Conservation (phyloP, 2,329 filamentous ascomycete species). For the Podosphaera xanthii region DNA sequence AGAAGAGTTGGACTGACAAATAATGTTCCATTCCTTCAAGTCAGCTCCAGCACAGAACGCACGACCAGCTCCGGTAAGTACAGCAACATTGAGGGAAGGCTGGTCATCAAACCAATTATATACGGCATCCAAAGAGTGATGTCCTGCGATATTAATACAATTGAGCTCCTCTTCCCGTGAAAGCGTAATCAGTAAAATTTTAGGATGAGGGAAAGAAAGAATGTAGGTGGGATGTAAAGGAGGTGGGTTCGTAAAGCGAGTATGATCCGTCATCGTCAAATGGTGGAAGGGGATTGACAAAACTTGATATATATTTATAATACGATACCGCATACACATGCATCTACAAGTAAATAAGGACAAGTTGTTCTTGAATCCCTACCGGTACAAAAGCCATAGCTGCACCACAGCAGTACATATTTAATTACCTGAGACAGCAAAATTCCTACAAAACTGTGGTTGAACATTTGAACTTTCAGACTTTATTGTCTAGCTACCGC, state of each 20-base stretch:
- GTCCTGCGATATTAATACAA: constrained; percentile 21
- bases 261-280: neutral
- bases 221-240: constrained; percentile 5
- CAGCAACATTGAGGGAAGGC: constrained; percentile 30
- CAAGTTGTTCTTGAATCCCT: too few species aligned
- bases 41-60: constrained; percentile 49
- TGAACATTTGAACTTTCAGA: too few species aligned
- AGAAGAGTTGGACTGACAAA: constrained; percentile 16
- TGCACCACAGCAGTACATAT: too few species aligned
- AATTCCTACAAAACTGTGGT: too few species aligned
- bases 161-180: constrained; percentile 36
- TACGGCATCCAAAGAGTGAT: constrained; percentile 21
- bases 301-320: too few species aligned
- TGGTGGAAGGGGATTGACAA: too few species aligned
- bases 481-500: too few species aligned
- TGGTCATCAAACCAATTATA: constrained; percentile 42
- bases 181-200: constrained; percentile 35
- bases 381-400: too few species aligned
- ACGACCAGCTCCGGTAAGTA: constrained; percentile 38
- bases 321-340: too few species aligned
- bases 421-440: too few species aligned
- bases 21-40: constrained; percentile 38
- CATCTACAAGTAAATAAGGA: too few species aligned
- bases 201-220: constrained; percentile 27
- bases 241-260: constrained; percentile 7